phyloP scores from a whole-genome alignment of 106 monocot species.

The Acorus gramineus region DNA sequence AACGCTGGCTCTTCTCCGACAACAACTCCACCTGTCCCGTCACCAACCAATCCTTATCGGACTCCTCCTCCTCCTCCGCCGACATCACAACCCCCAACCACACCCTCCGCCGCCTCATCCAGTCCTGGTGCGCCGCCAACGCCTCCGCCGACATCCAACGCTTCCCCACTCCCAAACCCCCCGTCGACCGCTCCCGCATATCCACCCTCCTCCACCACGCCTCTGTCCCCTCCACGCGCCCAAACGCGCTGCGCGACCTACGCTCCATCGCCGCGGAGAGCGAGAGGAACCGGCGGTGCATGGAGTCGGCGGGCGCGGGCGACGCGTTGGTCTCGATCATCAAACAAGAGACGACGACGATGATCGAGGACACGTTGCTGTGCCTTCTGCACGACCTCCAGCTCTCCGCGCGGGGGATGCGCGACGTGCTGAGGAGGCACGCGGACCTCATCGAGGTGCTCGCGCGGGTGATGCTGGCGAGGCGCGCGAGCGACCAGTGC shows the following conservation, averaged over 20 bases:
- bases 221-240: neutral
- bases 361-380: neutral
- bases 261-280: conserved; percentile 20
- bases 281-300: conserved; percentile 25
- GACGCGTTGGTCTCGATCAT: conserved; percentile 36
- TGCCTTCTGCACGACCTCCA: neutral
- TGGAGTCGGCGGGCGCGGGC: conserved; percentile 13
- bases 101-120: conserved; percentile 28
- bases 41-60: conserved; percentile 36
- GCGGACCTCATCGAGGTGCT: neutral
- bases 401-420: neutral
- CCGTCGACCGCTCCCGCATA: conserved; percentile 18
- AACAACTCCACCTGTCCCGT: conserved; percentile 13
- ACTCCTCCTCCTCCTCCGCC: conserved; percentile 12
- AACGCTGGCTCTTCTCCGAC: conserved; percentile 8
- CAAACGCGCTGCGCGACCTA: conserved; percentile 17
- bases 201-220: conserved; percentile 27
- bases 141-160: conserved; percentile 44
- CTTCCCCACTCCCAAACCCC: conserved; percentile 42
- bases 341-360: neutral
- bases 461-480: neutral
- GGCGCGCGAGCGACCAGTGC: neutral
- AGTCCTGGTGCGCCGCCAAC: conserved; percentile 46
- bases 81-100: conserved; percentile 9
- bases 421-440: neutral